Conservation (phyloP, 2,329 filamentous ascomycete genomes). For the Scedosporium dehoogii region DNA sequence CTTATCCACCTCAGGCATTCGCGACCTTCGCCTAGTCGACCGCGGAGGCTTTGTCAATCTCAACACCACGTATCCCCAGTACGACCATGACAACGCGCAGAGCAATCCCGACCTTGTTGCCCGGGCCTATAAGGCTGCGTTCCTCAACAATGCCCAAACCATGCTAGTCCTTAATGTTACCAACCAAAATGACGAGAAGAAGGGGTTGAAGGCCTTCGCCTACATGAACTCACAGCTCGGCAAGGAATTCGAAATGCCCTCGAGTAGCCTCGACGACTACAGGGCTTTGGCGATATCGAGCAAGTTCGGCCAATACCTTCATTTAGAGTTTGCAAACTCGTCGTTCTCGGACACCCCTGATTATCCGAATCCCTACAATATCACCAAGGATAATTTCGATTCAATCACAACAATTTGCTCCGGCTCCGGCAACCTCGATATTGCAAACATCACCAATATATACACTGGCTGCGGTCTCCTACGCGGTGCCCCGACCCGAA, state of each 20-base stretch:
- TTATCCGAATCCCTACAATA: constrained; percentile 21
- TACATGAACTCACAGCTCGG: constrained; percentile 27
- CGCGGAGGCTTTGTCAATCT: constrained; percentile 32
- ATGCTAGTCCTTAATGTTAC: constrained; percentile 31
- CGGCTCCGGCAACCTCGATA: constrained; percentile 12
- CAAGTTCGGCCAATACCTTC: constrained; percentile 6
- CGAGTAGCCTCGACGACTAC: neutral
- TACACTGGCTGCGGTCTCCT: constrained; percentile 28
- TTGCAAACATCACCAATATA: constrained; percentile 31
- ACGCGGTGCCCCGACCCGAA: constrained; percentile 25
- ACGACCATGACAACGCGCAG: constrained; percentile 21
- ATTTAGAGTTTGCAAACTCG: neutral
- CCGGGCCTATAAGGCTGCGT: constrained; percentile 33
- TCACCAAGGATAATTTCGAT: constrained; percentile 16
- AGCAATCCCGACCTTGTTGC: constrained; percentile 23
- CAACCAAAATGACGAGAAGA: constrained; percentile 9
- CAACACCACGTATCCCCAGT: constrained; percentile 21
- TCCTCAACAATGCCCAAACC: constrained; percentile 27
- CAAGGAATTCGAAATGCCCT: constrained; percentile 20
- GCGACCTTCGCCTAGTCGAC: constrained; percentile 25
- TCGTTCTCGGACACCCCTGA: constrained; percentile 4
- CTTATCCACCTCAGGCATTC: constrained; percentile 2
- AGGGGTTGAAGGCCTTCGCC: constrained; percentile 14
- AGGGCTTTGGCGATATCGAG: neutral
- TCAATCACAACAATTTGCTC: constrained; percentile 19